Evolutionary conservation across 2,329 filamentous ascomycete species (phyloP), one percentile per base, ranked within the genome.

Genomic region (Pseudogymnoascus sp.): DNA sequence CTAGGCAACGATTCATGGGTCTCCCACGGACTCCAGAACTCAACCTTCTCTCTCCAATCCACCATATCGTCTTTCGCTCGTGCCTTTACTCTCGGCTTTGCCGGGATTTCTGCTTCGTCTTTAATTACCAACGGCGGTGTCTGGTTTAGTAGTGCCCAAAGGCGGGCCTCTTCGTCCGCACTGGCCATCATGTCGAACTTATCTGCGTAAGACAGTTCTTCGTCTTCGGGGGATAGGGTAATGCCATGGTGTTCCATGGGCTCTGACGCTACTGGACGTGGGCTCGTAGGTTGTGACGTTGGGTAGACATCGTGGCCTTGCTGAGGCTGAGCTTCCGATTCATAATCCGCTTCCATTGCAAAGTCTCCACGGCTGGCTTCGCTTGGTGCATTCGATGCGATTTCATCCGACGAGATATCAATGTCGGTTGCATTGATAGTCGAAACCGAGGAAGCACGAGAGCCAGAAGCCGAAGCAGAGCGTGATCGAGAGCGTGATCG

Each of bases 11-110:
- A 17, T 40, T n/a, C 33, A 19, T 40, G 33, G 2, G 59, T 64
- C 64, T 74, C 72, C 72, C 72, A 74, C 15, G 66, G 61, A 66
- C 69, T 72, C 64, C 70, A 68, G 62, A 67, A 71, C 29, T 71
- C 68, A 0, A 67, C 50, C 60, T 64, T 64, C 2, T 66, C 64
- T 26, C 72, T 72, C 72, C 72, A 74, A 62, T 67, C 64, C 17
- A 50, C 59, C 7, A 61, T 62, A 15, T 31, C 46, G 3, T 63
- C 29, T 13, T 31, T 62, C 3, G 21, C 4, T 40, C 26, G 21
- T 11, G 26, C 7, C 21, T 60, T 60, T 63, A 63, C 15, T 37
- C 37, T 60, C 17, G 50, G 29, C 9, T 56, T 62, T 56, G 29
- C 3, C 1, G 17, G 17, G 19, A 37, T 11, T 9, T 59, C 40